Conservation (phyloP, 2,329 filamentous ascomycete genomes). For the Aspergillus vadensis region DNA sequence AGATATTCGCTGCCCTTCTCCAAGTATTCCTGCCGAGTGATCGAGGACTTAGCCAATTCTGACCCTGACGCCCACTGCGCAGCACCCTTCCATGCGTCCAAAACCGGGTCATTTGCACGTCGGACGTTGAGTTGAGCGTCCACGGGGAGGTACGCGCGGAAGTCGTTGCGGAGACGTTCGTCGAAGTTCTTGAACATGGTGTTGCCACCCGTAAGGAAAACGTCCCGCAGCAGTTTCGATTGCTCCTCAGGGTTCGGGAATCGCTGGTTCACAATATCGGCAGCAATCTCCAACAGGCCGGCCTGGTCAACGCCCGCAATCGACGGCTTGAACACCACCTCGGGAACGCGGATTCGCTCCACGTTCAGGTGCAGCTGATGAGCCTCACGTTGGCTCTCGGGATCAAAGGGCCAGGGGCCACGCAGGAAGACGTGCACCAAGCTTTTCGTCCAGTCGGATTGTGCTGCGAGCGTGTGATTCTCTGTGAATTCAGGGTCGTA, state of each 20-base stretch:
- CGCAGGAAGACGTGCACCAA: conserved; percentile 87
- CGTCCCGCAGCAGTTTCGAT: conserved; percentile 74
- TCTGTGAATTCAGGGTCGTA: conserved; percentile 90
- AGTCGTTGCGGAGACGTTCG: conserved; percentile 71
- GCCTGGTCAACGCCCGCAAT: conserved; percentile 94
- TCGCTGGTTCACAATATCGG: conserved; percentile 84
- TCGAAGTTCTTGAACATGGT: conserved; percentile 86
- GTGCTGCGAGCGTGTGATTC: conserved; percentile 86
- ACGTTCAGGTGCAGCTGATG: conserved; percentile 95
- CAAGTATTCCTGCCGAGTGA: conserved; percentile 79
- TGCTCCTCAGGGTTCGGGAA: conserved; percentile 61
- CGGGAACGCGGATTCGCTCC: conserved; percentile 89
- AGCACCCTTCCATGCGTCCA: conserved; percentile 93
- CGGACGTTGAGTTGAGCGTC: conserved; percentile 69
- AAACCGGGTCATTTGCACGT: conserved; percentile 70
- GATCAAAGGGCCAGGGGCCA: conserved; percentile 82
- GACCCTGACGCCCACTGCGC: conserved; percentile 72
- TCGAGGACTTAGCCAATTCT: conserved; percentile 63
- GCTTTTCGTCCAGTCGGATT: conserved; percentile 92
- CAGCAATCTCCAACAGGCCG: conserved; percentile 86
- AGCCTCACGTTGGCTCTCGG: conserved; percentile 74
- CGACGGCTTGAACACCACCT: conserved; percentile 88
- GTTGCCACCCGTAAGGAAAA: conserved; percentile 95
- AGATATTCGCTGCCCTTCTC: conserved; percentile 95
- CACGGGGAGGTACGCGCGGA: conserved; percentile 71